Percentiles rank a stretch among this genome's conserved stretches.
These are phyloP conservation scores for Atkinsonella hypoxylon DNA, from an alignment of 2,329 filamentous ascomycete genomes.

Conservation along the genomic window DNA sequence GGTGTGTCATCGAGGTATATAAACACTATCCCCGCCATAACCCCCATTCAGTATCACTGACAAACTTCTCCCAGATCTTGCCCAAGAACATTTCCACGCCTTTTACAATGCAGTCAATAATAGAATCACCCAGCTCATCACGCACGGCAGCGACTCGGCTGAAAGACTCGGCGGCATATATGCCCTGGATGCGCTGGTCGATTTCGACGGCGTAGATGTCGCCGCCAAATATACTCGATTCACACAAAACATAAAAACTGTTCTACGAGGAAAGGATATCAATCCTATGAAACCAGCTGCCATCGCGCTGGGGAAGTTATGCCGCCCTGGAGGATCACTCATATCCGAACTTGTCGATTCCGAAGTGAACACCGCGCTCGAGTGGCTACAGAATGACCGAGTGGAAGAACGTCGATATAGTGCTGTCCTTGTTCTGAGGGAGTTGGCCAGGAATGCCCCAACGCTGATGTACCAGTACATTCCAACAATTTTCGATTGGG, in stretches of 20 bases:
- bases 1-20: constrained; percentile 41
- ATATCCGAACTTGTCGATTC: constrained; percentile 94
- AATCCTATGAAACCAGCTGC: constrained; percentile 85
- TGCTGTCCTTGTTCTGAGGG: constrained; percentile 79
- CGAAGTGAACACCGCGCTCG: constrained; percentile 89
- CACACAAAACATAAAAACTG: constrained; percentile 75
- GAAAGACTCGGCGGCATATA: constrained; percentile 88
- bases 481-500: constrained; percentile 85
- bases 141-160: constrained; percentile 73
- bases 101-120: constrained; percentile 47
- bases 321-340: constrained; percentile 81
- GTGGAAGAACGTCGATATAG: constrained; percentile 90
- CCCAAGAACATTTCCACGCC: constrained; percentile 60
- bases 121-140: constrained; percentile 54
- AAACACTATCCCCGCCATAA: not conserved
- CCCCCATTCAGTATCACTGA: not conserved
- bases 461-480: constrained; percentile 95
- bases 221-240: constrained; percentile 92
- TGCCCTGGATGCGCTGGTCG: constrained; percentile 83
- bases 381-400: constrained; percentile 92
- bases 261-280: constrained; percentile 83
- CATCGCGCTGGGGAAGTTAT: constrained; percentile 77
- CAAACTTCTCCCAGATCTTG: constrained; percentile 46
- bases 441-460: constrained; percentile 83
- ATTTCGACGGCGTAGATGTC: constrained; percentile 90